Conservation (phyloP, 345 rosid species). For the Brassica juncea region DNA sequence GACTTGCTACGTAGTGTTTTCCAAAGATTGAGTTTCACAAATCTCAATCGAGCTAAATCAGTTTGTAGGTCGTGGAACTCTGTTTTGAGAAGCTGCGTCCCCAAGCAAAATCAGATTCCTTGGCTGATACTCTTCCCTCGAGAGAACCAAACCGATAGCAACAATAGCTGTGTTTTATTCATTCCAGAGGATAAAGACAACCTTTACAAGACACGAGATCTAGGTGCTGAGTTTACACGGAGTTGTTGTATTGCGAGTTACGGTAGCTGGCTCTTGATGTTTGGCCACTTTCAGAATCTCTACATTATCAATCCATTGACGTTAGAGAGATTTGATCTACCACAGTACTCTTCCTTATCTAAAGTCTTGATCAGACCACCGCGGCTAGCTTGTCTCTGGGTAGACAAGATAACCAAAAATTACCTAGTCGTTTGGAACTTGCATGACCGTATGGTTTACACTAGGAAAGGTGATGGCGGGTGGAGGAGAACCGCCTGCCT, state of each 20-base stretch:
- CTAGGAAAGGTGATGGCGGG: background rate
- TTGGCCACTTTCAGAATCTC: background rate
- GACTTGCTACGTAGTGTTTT: conserved; percentile 12
- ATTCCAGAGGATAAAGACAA: conserved; percentile 12
- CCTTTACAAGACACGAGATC: conserved; percentile 1
- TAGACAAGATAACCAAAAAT: conserved; percentile 7
- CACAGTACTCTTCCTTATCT: background rate
- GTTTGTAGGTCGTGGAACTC: conserved; percentile 16
- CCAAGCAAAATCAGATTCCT: conserved; percentile 2
- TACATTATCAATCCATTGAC: background rate
- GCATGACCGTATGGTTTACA: background rate
- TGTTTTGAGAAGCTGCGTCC: conserved; percentile 6
- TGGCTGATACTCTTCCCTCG: conserved; percentile 16
- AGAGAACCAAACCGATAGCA: background rate
- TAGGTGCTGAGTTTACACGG: background rate
- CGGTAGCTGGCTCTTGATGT: conserved; percentile 17
- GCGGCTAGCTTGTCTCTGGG: background rate
- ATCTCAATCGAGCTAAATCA: background rate
- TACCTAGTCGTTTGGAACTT: background rate
- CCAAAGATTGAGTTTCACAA: background rate
- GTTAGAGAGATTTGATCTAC: background rate
- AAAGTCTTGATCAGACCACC: background rate
- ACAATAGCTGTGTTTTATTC: background rate
- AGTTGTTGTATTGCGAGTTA: conserved; percentile 10
- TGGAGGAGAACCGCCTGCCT: background rate